Base-by-base conservation (phyloP, 2,329 filamentous ascomycete genomes). In the Tolypocladium ovalisporum region DNA sequence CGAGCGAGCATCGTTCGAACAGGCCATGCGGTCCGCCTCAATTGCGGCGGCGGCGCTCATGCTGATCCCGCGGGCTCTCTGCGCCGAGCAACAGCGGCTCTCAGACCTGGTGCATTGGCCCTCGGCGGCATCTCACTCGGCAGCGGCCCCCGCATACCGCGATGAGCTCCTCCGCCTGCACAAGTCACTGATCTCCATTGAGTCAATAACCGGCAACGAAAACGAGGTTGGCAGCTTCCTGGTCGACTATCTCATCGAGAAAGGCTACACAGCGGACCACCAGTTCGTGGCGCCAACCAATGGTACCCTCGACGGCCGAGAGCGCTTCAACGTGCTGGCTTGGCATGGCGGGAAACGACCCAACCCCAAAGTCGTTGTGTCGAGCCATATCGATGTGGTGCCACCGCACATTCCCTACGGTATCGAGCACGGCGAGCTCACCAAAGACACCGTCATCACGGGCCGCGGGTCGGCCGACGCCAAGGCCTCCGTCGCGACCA, bases 341-440 rank as follows among this genome's bases (percentile, higher is more conserved):
- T 90, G 77, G 78, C 75, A 73, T 0, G 71, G 82, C 59, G 64
- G 64, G 2, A 68, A 72, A 52, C 70, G 72, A 19, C 75, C 78
- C 40, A 73, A 78, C 12, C 80, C 85, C 1, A 79, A 78, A 37
- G 75, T 89, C 13, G 75, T 90, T n/a, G 71, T 92, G 1, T 85
- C 85, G 1, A 91, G 87, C 57, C 91, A 96, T 69, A 93, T 96
- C 65, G 92, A 97, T 65, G 81, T 81, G 2, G 86, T 89, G 0
- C 87, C 88, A 0, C 88, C 88, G 0, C 84, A 82, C 68, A 87
- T 89, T 59, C 85, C 85, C 0, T 90, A 90, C 70, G 76, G 76
- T 47, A 79, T 84, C 12, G 75, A 79, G 36, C 72, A 78, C 42
- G 76, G 78, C 9, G 66, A 68, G 19, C 66, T 75, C 39, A 75